A percentile compares a stretch with the other conserved stretches of the same genome.
These are phyloP conservation scores for Delitschia confertaspora DNA, from an alignment of 495 filamentous ascomycete genomes.

Conservation along the genomic window DNA sequence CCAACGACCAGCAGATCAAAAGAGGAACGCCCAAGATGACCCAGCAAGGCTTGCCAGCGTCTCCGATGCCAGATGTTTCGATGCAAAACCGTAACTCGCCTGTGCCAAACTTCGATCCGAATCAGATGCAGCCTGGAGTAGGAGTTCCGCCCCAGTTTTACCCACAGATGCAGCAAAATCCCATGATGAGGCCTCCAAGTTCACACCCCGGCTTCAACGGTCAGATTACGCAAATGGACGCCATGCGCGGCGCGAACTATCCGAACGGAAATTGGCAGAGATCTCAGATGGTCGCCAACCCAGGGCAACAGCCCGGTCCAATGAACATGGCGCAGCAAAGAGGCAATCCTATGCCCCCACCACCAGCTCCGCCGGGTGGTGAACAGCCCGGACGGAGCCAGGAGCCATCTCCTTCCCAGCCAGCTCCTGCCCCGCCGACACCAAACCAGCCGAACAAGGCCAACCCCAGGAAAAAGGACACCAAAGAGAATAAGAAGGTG, in stretches of 20 bases:
- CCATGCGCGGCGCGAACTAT: constrained; percentile 32
- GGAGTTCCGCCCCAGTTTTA: constrained; percentile 37
- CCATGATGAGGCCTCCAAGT: constrained; percentile 69
- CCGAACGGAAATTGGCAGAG: constrained; percentile 31
- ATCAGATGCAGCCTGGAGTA: constrained; percentile 51
- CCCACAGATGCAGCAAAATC: constrained; percentile 39
- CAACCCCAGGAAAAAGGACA: constrained; percentile 77
- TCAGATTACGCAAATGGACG: constrained; percentile 36
- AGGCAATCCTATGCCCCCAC: constrained; percentile 67
- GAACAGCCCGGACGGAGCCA: constrained; percentile 53
- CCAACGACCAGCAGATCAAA: constrained; percentile 81
- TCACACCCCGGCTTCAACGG: constrained; percentile 68
- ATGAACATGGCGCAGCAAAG: constrained; percentile 71
- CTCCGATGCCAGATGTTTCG: constrained; percentile 68
- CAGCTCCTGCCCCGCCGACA: constrained; percentile 72
- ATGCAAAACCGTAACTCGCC: constrained; percentile 76
- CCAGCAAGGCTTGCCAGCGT: constrained; percentile 62
- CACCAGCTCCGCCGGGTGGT: constrained; percentile 63
- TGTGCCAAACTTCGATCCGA: constrained; percentile 60
- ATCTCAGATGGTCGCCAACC: constrained; percentile 25
- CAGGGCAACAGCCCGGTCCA: constrained; percentile 41
- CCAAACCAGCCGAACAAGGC: constrained; percentile 71
- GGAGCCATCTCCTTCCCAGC: constrained; percentile 72
- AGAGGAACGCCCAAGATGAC: constrained; percentile 82
- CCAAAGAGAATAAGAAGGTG: constrained; percentile 67